phyloP scores from a whole-genome alignment of 805 yeast genomes.

The Saccharomyces jurei region DNA sequence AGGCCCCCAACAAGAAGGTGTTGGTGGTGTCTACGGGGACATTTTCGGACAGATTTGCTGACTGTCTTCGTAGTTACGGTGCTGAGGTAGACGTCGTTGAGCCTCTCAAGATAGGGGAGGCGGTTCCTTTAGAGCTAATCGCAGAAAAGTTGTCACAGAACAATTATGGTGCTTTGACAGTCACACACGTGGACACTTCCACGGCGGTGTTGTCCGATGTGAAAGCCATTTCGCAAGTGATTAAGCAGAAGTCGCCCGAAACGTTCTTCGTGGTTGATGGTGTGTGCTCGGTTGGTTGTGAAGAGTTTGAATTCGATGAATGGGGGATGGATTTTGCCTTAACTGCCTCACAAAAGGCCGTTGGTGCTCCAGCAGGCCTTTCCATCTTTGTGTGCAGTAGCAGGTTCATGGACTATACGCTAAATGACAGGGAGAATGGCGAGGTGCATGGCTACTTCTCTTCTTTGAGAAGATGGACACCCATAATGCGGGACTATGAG shows the following conservation, averaged over 20 bases:
- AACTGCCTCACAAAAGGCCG: slow-evolving; percentile 92
- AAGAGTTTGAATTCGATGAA: slow-evolving; percentile 70
- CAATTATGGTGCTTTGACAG: slow-evolving; percentile 61
- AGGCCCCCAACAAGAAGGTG: slow-evolving; percentile 54
- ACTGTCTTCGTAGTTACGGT: slow-evolving; percentile 63
- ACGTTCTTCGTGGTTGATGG: slow-evolving; percentile 85
- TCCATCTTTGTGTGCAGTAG: slow-evolving; percentile 67
- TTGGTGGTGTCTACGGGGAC: slow-evolving; percentile 85
- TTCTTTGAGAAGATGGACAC: slow-evolving; percentile 75
- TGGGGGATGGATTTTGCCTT: slow-evolving; percentile 88
- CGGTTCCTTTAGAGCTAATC: slow-evolving; percentile 48
- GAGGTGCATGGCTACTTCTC: slow-evolving; percentile 41
- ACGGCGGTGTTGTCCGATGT: slow-evolving; percentile 85
- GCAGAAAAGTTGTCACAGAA: slow-evolving; percentile 45
- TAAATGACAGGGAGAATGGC: slow-evolving; percentile 30
- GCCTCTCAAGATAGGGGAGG: slow-evolving; percentile 51
- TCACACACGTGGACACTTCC: slow-evolving; percentile 95
- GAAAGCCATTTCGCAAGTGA: slow-evolving; percentile 49
- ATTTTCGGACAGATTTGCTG: slow-evolving; percentile 77
- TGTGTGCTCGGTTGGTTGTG: slow-evolving; percentile 91
- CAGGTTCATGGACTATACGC: slow-evolving; percentile 61
- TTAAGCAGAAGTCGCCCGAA: slow-evolving; percentile 62
- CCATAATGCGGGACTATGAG: slow-evolving; percentile 83
- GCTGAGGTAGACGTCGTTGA: slow-evolving; percentile 50
- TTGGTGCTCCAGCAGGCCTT: slow-evolving; percentile 91